Evolutionary conservation across 352 stramenopile genomes (phyloP).

Genomic region (Globisporangium perplexum): DNA sequence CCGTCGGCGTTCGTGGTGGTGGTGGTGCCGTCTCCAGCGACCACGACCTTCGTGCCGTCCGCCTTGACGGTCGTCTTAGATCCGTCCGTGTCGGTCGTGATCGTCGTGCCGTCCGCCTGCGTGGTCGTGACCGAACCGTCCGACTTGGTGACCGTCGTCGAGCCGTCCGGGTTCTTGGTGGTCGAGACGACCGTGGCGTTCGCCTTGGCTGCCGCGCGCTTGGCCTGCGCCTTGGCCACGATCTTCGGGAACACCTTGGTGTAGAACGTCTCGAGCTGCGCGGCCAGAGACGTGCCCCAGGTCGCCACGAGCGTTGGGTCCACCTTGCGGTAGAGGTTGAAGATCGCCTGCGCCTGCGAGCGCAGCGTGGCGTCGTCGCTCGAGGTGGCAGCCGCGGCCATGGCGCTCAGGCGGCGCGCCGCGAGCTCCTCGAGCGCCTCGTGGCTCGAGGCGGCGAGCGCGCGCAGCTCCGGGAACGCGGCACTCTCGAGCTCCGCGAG

Average conservation of each 20-base stretch:
- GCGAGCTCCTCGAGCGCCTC: constrained; percentile 34
- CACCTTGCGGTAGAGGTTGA: constrained; percentile 63
- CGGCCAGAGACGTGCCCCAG: constrained; percentile 33
- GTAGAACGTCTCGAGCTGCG: constrained; percentile 59
- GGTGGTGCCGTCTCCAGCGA: not conserved
- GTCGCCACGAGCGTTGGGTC: constrained; percentile 30
- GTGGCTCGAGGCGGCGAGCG: constrained; percentile 18
- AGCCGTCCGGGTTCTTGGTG: constrained; percentile 12
- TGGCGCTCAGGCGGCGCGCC: constrained; percentile 35
- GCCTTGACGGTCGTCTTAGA: constrained; percentile 8
- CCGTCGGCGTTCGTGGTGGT: constrained; percentile 1
- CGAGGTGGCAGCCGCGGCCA: constrained; percentile 9
- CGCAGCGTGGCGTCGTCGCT: constrained; percentile 22
- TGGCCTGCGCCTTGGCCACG: constrained; percentile 22
- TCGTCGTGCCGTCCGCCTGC: constrained; percentile 3
- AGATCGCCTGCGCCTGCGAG: constrained; percentile 42
- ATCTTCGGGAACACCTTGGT: constrained; percentile 57
- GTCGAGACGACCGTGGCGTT: constrained; percentile 13
- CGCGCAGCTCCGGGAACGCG: constrained; percentile 13
- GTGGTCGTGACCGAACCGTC: constrained; percentile 13
- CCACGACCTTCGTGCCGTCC: constrained; percentile 6
- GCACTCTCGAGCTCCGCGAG: constrained; percentile 4
- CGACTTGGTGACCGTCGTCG: constrained; percentile 13
- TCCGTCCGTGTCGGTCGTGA: constrained; percentile 7
- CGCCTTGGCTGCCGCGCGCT: constrained; percentile 9